phyloP scores from a whole-genome alignment of 768 basidiomycete genomes.

The Lentinula aciculospora region DNA sequence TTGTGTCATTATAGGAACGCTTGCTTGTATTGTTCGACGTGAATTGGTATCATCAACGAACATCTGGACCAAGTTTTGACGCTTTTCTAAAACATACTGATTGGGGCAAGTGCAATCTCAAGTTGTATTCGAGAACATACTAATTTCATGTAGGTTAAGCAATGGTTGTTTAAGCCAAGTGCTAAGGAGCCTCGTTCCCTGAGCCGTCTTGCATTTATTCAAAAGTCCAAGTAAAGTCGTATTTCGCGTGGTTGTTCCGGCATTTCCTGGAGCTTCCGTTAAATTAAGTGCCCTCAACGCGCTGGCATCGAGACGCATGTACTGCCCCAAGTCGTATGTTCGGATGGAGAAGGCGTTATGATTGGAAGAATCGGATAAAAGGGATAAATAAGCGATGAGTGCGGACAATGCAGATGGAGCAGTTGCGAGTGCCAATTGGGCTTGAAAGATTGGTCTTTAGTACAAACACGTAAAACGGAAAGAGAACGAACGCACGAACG shows the following conservation, averaged over 20 bases:
- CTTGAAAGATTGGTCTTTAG: conserved; percentile 30
- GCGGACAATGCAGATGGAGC: conserved; percentile 82
- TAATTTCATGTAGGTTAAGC: conserved; percentile 89
- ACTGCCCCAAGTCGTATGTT: conserved; percentile 89
- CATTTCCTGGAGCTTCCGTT: conserved; percentile 63
- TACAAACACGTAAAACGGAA: not conserved
- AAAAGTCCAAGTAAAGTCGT: conserved; percentile 85
- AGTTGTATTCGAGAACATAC: conserved; percentile 34
- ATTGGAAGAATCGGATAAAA: conserved; percentile 73
- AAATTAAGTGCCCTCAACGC: conserved; percentile 87
- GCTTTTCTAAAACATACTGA: conserved; percentile 46
- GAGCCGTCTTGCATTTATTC: conserved; percentile 95
- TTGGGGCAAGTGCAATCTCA: not conserved
- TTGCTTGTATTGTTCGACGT: conserved; percentile 69
- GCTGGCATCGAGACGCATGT: conserved; percentile 94
- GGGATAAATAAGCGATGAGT: conserved; percentile 73
- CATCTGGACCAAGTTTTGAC: conserved; percentile 83
- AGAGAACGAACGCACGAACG: conserved; percentile 42
- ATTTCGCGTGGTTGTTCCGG: conserved; percentile 63
- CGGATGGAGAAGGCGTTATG: conserved; percentile 75
- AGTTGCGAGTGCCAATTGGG: conserved; percentile 68
- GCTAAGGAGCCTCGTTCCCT: conserved; percentile 82
- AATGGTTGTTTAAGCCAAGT: conserved; percentile 96
- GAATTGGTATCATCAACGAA: conserved; percentile 77
- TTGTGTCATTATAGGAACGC: conserved; percentile 5